These are phyloP conservation scores for Leishmania turanica DNA, from an alignment of 208 protist genomes.

Conservation along the genomic window DNA sequence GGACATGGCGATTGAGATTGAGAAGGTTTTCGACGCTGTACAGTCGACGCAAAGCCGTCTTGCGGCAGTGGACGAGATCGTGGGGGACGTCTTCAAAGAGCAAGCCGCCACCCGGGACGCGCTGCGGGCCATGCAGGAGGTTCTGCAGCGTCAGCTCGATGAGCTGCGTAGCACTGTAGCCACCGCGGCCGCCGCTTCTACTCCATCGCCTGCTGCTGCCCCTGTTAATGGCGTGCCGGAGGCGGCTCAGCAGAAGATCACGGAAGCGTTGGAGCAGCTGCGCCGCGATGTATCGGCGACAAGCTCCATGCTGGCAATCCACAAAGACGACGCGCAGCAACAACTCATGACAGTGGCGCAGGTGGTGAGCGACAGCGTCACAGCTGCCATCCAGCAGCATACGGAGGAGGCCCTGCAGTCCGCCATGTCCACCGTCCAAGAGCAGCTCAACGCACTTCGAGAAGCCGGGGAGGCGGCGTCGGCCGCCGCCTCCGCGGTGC, in stretches of 20 bases:
- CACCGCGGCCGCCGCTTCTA: background rate
- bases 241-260: conserved; percentile 7
- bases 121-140: conserved; percentile 34
- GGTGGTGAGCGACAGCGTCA: conserved; percentile 72
- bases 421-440: conserved; percentile 29
- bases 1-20: conserved; percentile 22
- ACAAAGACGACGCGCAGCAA: conserved; percentile 39
- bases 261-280: conserved; percentile 37
- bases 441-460: conserved; percentile 23
- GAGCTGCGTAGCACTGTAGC: conserved; percentile 6
- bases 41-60: conserved; percentile 39
- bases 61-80: conserved; percentile 42
- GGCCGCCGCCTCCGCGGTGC: background rate
- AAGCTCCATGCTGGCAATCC: conserved; percentile 23
- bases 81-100: conserved; percentile 41
- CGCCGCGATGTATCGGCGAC: conserved; percentile 26
- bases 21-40: conserved; percentile 24
- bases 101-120: conserved; percentile 37
- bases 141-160: conserved; percentile 28
- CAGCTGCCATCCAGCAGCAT: conserved; percentile 39
- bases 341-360: conserved; percentile 59
- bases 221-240: background rate
- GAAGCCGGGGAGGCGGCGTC: conserved; percentile 6
- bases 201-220: background rate
- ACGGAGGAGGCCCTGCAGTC: conserved; percentile 28